Percentiles rank a stretch among this genome's conserved stretches.
Evolutionary conservation across 176 grass and related monocot genomes (phyloP).

Genomic region (Musa acuminata): DNA sequence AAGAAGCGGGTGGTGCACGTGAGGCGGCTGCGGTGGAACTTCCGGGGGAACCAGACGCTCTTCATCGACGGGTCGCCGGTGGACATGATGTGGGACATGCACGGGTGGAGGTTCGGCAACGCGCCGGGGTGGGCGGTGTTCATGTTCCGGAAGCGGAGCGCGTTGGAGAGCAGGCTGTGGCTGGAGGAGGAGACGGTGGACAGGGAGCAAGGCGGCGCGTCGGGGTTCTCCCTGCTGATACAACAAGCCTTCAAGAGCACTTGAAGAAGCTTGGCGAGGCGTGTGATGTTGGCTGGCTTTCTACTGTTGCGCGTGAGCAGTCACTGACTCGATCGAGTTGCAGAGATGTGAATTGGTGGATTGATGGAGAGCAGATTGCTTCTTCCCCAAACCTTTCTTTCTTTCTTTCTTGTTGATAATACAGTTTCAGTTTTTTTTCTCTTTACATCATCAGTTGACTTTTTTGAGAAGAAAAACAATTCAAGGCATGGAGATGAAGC

Average conservation of each 20-base stretch:
- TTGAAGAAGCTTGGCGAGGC: background rate
- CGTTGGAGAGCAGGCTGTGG: conserved; percentile 84
- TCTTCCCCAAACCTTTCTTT: too few relatives aligned
- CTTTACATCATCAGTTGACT: too few relatives aligned
- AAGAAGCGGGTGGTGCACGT: conserved; percentile 60
- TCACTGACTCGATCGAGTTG: too few relatives aligned
- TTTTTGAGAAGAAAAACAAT: too few relatives aligned
- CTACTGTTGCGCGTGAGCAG: too few relatives aligned
- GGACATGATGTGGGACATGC: conserved; percentile 93
- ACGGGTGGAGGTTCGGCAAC: conserved; percentile 57
- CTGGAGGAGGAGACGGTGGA: conserved; percentile 55
- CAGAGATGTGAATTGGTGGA: too few relatives aligned
- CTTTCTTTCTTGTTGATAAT: too few relatives aligned
- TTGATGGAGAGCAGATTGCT: too few relatives aligned
- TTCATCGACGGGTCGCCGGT: conserved; percentile 82
- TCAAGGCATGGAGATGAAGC: too few relatives aligned
- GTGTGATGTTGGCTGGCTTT: too few relatives aligned
- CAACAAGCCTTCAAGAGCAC: conserved; percentile 57
- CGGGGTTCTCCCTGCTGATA: conserved; percentile 64
- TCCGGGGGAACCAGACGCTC: conserved; percentile 82
- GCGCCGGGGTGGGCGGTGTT: conserved; percentile 42
- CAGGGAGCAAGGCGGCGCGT: conserved; percentile 13
- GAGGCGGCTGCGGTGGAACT: conserved; percentile 54
- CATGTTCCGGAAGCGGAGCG: conserved; percentile 62
- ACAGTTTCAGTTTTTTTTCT: too few relatives aligned